Percentiles rank a stretch among this genome's conserved stretches.
These are phyloP conservation scores for Jaminaea rosea DNA, from an alignment of 1,284 basidiomycete species.

Conservation along the genomic window DNA sequence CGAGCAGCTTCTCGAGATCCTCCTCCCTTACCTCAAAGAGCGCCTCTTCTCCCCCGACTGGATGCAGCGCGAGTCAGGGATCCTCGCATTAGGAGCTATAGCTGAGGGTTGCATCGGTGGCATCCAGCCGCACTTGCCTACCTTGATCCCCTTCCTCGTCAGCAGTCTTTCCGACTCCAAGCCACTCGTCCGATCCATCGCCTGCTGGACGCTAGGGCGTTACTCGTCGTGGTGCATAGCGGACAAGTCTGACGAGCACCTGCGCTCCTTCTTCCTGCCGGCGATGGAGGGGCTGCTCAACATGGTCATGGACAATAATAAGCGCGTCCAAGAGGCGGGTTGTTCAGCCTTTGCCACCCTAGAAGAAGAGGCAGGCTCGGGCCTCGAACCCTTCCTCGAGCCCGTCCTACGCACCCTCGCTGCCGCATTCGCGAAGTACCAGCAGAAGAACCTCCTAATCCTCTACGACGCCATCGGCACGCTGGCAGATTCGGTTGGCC, in stretches of 20 bases:
- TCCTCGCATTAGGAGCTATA: constrained; percentile 92
- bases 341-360: constrained; percentile 97
- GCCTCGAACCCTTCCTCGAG: constrained; percentile 84
- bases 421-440: constrained; percentile 93
- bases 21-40: constrained; percentile 81
- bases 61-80: constrained; percentile 89
- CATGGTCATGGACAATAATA: constrained; percentile 98
- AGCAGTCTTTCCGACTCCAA: constrained; percentile 83
- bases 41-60: constrained; percentile 89
- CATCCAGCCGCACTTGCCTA: constrained; percentile 85
- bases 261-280: constrained; percentile 81
- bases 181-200: constrained; percentile 94
- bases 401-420: constrained; percentile 91
- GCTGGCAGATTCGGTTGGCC: constrained; percentile 87
- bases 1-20: constrained; percentile 72
- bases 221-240: constrained; percentile 91
- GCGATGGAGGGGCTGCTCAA: constrained; percentile 95
- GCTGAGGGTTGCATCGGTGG: constrained; percentile 97
- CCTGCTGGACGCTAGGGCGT: constrained; percentile 97
- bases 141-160: constrained; percentile 84
- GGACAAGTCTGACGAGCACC: constrained; percentile 72
- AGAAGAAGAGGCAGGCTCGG: constrained; percentile 88
- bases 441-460: constrained; percentile 98
- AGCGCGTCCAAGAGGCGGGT: constrained; percentile 97
- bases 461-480: constrained; percentile 97